Evolutionary conservation across 768 basidiomycete genomes (phyloP), one percentile per base, ranked within the genome.

Genomic region (Guyanaporus albipodus): DNA sequence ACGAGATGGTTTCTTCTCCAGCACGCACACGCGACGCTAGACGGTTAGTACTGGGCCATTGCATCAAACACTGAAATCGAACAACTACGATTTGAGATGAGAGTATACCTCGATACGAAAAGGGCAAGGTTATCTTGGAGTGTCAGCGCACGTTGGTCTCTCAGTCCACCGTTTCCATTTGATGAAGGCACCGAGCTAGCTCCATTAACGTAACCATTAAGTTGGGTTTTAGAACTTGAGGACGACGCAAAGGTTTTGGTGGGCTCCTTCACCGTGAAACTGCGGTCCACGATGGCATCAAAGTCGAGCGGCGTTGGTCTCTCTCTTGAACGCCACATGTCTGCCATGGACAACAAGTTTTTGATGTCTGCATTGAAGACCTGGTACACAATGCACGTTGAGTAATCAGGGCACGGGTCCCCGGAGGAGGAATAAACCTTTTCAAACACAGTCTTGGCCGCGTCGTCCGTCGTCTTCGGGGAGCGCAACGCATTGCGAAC

Each of bases 291-390:
- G 54, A 98, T 91, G 3, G 70, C 66, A n/a, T 87, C 82, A 57
- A 84, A 92, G 48, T 88, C 82, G 22, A 99, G 77, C 1, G 94
- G 84, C 0, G 77, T 79, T 1, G 96, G 96, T 42, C 85, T 86
- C n/a, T 83, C 79, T 32, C 95, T 79, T 6, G 86, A 79, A 26
- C 83, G 83, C 96, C 96, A 99, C 93, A 99, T 97, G 58, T 98
- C 96, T 12, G 80, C 69, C 96, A 99, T 99, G 15, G 78, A 80
- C 24, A 99, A 73, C 0, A 99, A 75, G 46, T 95, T 91, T 41
- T 78, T 76, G 55, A 98, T 91, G 58, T 99, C 96, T 2, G 77
- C 64, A 45, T 83, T 76, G 73, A 94, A 99, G 15, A 96, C 89
- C 93, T 96, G 58, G 3, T 34, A 5, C 38, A 27, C 1, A 22